Evolutionary conservation across 2,329 filamentous ascomycete species (phyloP), one percentile per base, ranked within the genome.

Genomic region (Neonectria hederae): DNA sequence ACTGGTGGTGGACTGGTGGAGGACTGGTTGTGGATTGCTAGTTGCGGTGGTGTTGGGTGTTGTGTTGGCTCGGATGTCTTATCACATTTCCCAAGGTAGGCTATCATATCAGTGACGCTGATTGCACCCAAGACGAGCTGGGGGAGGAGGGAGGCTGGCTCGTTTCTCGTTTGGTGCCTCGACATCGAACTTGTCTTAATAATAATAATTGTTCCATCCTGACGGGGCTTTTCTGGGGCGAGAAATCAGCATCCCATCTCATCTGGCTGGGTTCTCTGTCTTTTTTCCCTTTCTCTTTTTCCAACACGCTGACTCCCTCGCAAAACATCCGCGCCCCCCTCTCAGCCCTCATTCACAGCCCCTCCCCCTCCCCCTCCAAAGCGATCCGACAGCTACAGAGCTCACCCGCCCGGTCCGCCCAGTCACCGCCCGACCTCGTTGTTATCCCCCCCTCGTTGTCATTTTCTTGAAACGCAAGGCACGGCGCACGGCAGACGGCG

Each of bases 31-130:
- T n/a, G n/a, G n/a, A n/a, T n/a, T n/a, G n/a, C n/a, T n/a, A n/a
- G n/a, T n/a, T n/a, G n/a, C 35, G 49, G 40, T 53, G 55, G 49
- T 51, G 46, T 14, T 46, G 54, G 45, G 35, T 43, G 43, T 22
- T 52, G 51, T 54, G 55, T 35, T 54, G 55, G 61, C 42, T 30
- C 48, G 35, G 11, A 14, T 51, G 48, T 35, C 61, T 59, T 63
- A 63, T 63, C 61, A 63, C 51, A 63, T 59, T 63, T 63, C 26
- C 26, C 24, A 14, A 58, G 43, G n/a, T n/a, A n/a, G n/a, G 61
- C 48, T 63, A 63, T 62, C 59, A 62, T 57, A 62, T 63, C 61
- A 55, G 61, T 59, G 61, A 59, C 61, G 61, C 61, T 55, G 61
- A 63, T 59, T 59, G 61, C 35, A 55, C 55, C 61, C 49, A 30